phyloP scores from a whole-genome alignment of 1,284 basidiomycete genomes.

The Moesziomyces sp. region DNA sequence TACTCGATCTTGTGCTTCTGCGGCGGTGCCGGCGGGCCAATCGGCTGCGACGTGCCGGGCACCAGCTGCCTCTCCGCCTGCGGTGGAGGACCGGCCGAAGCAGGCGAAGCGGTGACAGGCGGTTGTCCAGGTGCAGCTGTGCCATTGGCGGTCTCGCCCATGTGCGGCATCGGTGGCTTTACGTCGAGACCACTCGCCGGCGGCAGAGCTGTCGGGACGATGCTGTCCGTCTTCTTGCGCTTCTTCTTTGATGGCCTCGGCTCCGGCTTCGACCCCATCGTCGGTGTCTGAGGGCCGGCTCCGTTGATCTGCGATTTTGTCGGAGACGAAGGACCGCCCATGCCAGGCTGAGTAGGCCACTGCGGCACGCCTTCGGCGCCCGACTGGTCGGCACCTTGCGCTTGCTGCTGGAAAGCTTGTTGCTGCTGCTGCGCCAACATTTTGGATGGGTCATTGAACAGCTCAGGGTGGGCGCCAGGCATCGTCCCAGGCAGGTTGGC shows the following conservation, averaged over 20 bases:
- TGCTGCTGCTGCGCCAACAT: constrained; percentile 28
- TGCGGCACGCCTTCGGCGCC: constrained; percentile 25
- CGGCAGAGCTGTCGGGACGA: constrained; percentile 16
- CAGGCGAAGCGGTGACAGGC: constrained; percentile 5
- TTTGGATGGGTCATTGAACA: constrained; percentile 21
- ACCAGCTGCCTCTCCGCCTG: constrained; percentile 32
- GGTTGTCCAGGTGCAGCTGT: constrained; percentile 14
- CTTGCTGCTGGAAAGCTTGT: constrained; percentile 10
- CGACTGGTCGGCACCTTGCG: constrained; percentile 13
- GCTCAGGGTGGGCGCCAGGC: constrained; percentile 24
- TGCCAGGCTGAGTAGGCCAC: constrained; percentile 36
- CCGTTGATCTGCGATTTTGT: constrained; percentile 27
- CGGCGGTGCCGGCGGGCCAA: constrained; percentile 34
- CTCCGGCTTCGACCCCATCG: constrained; percentile 26
- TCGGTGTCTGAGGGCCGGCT: constrained; percentile 22
- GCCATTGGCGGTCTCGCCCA: constrained; percentile 16
- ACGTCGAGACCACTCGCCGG: constrained; percentile 18
- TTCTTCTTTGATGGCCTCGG: constrained; percentile 40
- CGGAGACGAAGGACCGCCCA: constrained; percentile 28
- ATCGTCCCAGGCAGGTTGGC: constrained; percentile 23
- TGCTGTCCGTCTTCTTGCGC: constrained; percentile 42
- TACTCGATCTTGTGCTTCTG: constrained; percentile 89
- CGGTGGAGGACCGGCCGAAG: constrained; percentile 4
- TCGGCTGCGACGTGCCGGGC: constrained; percentile 38
- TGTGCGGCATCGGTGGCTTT: constrained; percentile 30